Percentiles rank a stretch among this genome's conserved stretches.
Conservation (phyloP, 129 eudicot species). For the Lactuca sativa region DNA sequence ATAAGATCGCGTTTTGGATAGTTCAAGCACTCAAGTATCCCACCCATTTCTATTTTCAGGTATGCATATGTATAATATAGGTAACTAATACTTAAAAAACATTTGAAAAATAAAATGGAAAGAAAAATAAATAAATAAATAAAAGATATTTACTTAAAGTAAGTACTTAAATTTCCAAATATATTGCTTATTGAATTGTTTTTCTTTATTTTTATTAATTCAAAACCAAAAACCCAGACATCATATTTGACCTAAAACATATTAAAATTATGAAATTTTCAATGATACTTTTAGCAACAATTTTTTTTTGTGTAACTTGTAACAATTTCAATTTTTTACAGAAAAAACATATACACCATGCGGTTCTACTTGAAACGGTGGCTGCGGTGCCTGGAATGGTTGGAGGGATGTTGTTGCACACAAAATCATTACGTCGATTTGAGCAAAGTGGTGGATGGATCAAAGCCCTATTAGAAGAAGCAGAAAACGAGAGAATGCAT, state of each 20-base stretch:
- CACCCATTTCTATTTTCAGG: constrained; percentile 55
- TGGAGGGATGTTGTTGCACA: constrained; percentile 51
- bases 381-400: constrained; percentile 68
- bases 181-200: no score
- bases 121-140: no score
- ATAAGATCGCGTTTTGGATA: constrained; percentile 56
- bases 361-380: constrained; percentile 53
- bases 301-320: not conserved
- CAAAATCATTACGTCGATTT: constrained; percentile 56
- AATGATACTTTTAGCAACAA: not conserved
- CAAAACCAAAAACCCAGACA: no score
- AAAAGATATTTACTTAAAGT: no score
- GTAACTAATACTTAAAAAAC: no score
- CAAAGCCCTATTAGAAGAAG: constrained; percentile 56
- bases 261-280: not conserved
- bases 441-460: constrained; percentile 70
- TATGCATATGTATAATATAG: not conserved
- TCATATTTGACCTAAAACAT: no score
- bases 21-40: constrained; percentile 63
- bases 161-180: no score
- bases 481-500: constrained; percentile 64
- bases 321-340: not conserved
- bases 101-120: no score
- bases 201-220: no score
- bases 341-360: constrained; percentile 55